Conservation (phyloP, 2,329 filamentous ascomycete species). For the Acrocalymma vagum region DNA sequence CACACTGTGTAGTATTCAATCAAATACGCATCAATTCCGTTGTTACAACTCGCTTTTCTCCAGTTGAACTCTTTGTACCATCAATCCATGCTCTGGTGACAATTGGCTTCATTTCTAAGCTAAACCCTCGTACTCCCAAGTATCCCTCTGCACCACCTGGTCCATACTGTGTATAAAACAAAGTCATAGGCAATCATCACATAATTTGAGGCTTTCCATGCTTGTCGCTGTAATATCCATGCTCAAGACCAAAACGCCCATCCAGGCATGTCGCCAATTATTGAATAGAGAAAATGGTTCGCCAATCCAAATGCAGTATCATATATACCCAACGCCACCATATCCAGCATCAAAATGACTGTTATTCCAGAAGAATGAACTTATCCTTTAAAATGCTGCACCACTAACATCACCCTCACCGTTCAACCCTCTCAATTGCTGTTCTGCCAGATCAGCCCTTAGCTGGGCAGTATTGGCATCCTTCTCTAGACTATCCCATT, state of each 20-base stretch:
- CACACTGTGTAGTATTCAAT: too few relatives aligned
- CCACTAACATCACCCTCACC: conserved; percentile 50
- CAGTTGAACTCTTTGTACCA: too few relatives aligned
- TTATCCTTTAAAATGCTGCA: conserved; percentile 40
- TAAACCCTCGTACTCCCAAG: background rate
- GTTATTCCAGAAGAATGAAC: background rate
- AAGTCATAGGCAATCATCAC: too few relatives aligned
- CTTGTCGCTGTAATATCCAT: too few relatives aligned
- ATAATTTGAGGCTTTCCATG: too few relatives aligned
- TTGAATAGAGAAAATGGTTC: conserved; percentile 1
- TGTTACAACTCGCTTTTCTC: too few relatives aligned
- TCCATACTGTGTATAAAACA: background rate
- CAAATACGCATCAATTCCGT: too few relatives aligned
- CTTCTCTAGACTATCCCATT: conserved; percentile 56
- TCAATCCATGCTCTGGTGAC: too few relatives aligned
- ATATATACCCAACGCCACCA: conserved; percentile 17
- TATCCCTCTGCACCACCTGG: background rate
- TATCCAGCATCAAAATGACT: background rate
- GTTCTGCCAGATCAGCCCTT: conserved; percentile 56
- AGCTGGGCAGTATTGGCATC: conserved; percentile 56
- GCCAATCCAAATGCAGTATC: conserved; percentile 11
- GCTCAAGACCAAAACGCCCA: too few relatives aligned
- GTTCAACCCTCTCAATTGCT: conserved; percentile 52
- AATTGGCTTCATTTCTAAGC: too few relatives aligned
- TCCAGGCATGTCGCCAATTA: too few relatives aligned